Percentiles rank a stretch among this genome's conserved stretches.
phyloP scores from a whole-genome alignment of 2,329 filamentous ascomycete genomes.

The Periconia macrospinosa region DNA sequence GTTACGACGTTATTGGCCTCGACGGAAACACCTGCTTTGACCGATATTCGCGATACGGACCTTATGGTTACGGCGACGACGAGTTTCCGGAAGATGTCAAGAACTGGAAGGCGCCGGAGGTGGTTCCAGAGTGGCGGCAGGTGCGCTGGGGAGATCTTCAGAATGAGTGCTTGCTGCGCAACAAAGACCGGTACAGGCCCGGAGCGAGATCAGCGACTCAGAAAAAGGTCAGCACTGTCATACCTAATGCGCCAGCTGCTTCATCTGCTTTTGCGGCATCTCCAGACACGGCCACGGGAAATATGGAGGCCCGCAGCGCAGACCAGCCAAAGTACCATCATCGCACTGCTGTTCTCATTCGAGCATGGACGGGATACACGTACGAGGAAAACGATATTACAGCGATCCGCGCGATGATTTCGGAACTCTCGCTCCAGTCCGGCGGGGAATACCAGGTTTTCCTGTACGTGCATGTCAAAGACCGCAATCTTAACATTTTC shows the following conservation, averaged over 20 bases:
- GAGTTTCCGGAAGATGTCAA: constrained; percentile 52
- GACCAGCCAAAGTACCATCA: constrained; percentile 41
- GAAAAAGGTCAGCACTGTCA: constrained; percentile 29
- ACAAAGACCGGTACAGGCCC: constrained; percentile 62
- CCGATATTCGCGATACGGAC: constrained; percentile 53
- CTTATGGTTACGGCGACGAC: constrained; percentile 62
- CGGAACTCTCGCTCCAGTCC: constrained; percentile 49
- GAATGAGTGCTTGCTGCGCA: constrained; percentile 64
- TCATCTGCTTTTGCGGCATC: constrained; percentile 34
- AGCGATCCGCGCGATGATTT: constrained; percentile 50
- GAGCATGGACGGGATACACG: constrained; percentile 51
- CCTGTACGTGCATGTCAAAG: constrained; percentile 54
- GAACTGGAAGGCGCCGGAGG: constrained; percentile 42
- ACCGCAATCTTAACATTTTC: constrained; percentile 60
- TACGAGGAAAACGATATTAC: constrained; percentile 52
- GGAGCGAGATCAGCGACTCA: constrained; percentile 43
- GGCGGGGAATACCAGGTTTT: constrained; percentile 54
- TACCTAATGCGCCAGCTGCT: constrained; percentile 28
- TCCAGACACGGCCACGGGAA: constrained; percentile 29
- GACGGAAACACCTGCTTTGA: constrained; percentile 65
- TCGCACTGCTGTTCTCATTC: constrained; percentile 50
- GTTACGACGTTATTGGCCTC: constrained; percentile 42
- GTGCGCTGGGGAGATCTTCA: constrained; percentile 75
- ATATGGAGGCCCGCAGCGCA: constrained; percentile 24
- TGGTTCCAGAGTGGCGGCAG: constrained; percentile 60